phyloP scores from a whole-genome alignment of 1,139 yeast genomes.

The Torulaspora globosa region DNA sequence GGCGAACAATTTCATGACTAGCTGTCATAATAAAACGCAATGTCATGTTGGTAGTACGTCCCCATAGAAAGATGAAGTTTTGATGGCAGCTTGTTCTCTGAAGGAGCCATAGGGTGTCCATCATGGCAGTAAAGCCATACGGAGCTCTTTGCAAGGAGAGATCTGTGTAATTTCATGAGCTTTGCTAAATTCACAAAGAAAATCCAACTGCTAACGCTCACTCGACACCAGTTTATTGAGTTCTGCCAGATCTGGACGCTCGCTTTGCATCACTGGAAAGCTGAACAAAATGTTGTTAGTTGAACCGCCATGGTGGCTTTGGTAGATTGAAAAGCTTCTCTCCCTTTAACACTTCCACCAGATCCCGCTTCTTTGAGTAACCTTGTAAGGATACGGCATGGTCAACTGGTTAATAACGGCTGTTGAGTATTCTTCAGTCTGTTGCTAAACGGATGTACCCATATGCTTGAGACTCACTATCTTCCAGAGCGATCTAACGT shows the following conservation, averaged over 20 bases:
- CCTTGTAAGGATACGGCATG: constrained; percentile 22
- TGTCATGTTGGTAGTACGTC: no score
- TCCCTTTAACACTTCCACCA: constrained; percentile 22
- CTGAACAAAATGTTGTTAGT: constrained; percentile 58
- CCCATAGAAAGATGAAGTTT: no score
- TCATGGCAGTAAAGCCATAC: constrained; percentile 63
- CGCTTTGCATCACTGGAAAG: constrained; percentile 51
- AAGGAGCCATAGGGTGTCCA: constrained; percentile 61
- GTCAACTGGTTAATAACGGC: no score
- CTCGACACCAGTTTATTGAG: constrained; percentile 41
- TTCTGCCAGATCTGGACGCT: constrained; percentile 47
- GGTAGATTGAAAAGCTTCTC: constrained; percentile 36
- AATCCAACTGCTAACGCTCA: constrained; percentile 49
- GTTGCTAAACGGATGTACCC: no score
- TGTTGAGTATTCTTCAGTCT: no score
- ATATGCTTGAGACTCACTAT: no score
- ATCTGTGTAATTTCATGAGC: constrained; percentile 27
- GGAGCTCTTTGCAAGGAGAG: constrained; percentile 28
- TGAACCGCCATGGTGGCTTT: constrained; percentile 44
- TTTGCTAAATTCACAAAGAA: constrained; percentile 13
- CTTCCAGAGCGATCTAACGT: no score
- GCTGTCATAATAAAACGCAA: no score
- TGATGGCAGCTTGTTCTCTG: constrained; percentile 48
- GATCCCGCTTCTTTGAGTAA: constrained; percentile 26
- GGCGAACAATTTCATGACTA: no score